Evolutionary conservation across 78 protist genomes (phyloP).

Genomic region (Acrasis kona): DNA sequence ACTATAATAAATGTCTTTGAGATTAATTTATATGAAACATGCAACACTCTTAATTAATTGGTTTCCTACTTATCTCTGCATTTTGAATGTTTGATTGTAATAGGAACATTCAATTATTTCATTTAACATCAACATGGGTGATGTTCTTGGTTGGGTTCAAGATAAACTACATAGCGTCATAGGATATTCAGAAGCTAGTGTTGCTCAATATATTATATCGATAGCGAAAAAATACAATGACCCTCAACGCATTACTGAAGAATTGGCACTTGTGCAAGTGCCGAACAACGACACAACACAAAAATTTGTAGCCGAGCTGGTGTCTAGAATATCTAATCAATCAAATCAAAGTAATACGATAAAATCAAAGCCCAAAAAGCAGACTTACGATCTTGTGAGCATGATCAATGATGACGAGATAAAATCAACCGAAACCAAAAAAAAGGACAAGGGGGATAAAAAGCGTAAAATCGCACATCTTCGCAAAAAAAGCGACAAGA

Average conservation of each 20-base stretch:
- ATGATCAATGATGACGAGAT: background rate
- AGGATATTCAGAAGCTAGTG: background rate
- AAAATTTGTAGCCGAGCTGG: background rate
- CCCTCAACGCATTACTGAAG: background rate
- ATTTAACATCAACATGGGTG: too few species aligned
- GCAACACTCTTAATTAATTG: too few species aligned
- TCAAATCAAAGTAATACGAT: too few species aligned
- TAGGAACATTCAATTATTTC: too few species aligned
- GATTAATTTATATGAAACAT: too few species aligned
- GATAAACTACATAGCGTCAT: background rate
- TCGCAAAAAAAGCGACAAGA: background rate
- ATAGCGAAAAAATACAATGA: background rate
- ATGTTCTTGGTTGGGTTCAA: background rate
- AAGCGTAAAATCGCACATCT: background rate
- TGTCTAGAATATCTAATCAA: background rate
- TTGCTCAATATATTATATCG: background rate
- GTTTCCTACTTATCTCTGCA: too few species aligned
- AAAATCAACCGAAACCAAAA: background rate
- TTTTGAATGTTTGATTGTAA: too few species aligned
- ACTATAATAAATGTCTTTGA: too few species aligned
- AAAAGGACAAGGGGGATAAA: background rate
- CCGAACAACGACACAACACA: background rate
- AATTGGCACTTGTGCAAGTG: background rate
- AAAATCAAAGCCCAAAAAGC: background rate
- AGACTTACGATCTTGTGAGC: background rate